Evolutionary conservation across 176 grass and related monocot genomes (phyloP), one percentile per base, ranked within the genome.

Genomic region (Aegilops tauschii): DNA sequence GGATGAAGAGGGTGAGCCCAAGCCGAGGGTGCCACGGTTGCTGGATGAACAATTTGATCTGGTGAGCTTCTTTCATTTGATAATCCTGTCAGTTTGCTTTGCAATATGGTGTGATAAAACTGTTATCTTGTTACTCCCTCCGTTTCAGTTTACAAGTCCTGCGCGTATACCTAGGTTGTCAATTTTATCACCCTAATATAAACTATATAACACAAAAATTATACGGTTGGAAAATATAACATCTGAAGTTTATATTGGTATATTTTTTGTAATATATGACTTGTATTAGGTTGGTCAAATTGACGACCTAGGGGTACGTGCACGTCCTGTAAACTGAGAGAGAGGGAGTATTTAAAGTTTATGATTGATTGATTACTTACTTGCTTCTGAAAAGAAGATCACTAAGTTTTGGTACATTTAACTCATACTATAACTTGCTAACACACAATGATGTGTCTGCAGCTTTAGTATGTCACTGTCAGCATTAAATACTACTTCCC

Each of bases 1-100:
- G 59, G 80, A 80, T 81, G 56, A 81, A 44, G 88, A 89, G 52
- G 63, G 58, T 84, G 81, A 84, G 50, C 88, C 80, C 36, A 90
- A 93, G 76, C 82, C 83, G 28, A 92, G 93, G 42, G 88, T 91
- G 59, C 87, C 66, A 8, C 85, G 97, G 21, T 70, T 89, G 76
- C 87, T 99, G 39, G 97, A 99, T 78, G 97, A 99, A 32, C 90
- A 96, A 18, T 99, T 99, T 91, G 97, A 99, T 90, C 56, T 94
- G 90, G 97, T 96, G 61, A 85, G 90, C 65, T 80, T 72, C 28
- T 76, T 76, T 42, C 4, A 20, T 1, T 79, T 79, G 0, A 5
- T 32, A 23, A 36, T 28, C 63, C 25, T 42, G 21, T 13, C 12
- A 29, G 40, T 75, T 64, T 69, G 13, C 9, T 83, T 59, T 61